Base-by-base conservation (phyloP, 2,329 filamentous ascomycete species). In the Ciborinia camelliae region DNA sequence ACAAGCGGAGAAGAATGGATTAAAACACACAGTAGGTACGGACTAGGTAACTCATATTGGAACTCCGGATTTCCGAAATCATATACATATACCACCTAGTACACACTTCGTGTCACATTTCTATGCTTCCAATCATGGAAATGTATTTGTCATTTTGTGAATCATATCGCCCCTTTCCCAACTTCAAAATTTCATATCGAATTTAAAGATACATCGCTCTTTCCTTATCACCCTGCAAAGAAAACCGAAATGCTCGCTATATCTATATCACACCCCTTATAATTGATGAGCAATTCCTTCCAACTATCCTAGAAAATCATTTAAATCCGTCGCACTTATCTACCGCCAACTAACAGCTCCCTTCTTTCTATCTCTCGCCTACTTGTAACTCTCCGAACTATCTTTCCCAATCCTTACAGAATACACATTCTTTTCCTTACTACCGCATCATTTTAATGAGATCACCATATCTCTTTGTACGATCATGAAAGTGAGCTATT, bases 61-160 rank as follows among this genome's bases (percentile, higher is more conserved):
- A 32, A 32, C 28, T 58, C 54, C 39, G 39, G 23, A 58, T 2
- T 45, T 32, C 26, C 54, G 54, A 28, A 6, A 58, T 23, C 10
- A 9, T 35, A 12, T 23, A 58, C n/a, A n/a, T n/a, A n/a, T n/a
- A n/a, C n/a, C n/a, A n/a, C n/a, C n/a, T n/a, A n/a, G n/a, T n/a
- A n/a, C n/a, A n/a, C n/a, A n/a, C 30, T 9, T 58, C 20, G 41
- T 58, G 54, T 58, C 39, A 58, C 54, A 45, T 58, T 45, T 32
- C 18, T 32, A 45, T 45, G 26, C 35, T 57, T 57, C 6, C 9
- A n/a, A 45, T 20, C 18, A 1, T 58, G 54, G 54, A 32, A 32
- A 57, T 32, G 12, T 1, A 45, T 45, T 23, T 58, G 39, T 32
- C 26, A 45, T 45, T 20, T 23, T n/a, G 39, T n/a, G 28, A 32